These are phyloP conservation scores for Colletotrichum cordylinicola DNA, from an alignment of 2,329 filamentous ascomycete genomes.

Conservation along the genomic window DNA sequence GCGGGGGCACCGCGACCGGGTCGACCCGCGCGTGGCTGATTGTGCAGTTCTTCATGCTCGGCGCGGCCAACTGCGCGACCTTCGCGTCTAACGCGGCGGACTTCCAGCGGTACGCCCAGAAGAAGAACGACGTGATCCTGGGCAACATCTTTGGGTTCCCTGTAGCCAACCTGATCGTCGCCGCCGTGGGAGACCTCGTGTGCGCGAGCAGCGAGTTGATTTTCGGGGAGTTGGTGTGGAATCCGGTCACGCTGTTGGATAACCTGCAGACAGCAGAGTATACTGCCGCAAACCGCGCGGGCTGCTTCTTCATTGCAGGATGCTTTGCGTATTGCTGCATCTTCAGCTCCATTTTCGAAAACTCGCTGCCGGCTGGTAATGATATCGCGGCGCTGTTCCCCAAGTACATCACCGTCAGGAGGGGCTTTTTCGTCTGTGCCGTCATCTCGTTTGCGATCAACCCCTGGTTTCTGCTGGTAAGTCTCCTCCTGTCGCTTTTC, in stretches of 20 bases:
- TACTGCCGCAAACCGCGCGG: conserved; percentile 38
- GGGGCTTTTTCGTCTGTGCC: conserved; percentile 42
- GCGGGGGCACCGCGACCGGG: conserved; percentile 62
- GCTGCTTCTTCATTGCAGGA: conserved; percentile 44
- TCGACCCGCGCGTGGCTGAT: conserved; percentile 40
- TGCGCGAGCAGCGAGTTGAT: conserved; percentile 32
- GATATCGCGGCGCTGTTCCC: conserved; percentile 43
- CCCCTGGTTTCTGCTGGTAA: conserved; percentile 43
- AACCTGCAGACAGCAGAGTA: conserved; percentile 36
- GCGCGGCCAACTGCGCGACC: conserved; percentile 38
- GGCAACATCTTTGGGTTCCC: conserved; percentile 48
- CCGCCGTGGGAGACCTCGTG: conserved; percentile 44
- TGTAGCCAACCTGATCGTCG: conserved; percentile 40
- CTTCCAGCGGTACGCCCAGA: conserved; percentile 46
- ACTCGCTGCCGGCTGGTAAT: conserved; percentile 45
- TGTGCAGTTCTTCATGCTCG: conserved; percentile 40
- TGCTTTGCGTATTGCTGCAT: conserved; percentile 47
- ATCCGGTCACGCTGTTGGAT: conserved; percentile 37
- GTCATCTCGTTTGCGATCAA: conserved; percentile 41
- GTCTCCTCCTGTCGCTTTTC: conserved; percentile 37
- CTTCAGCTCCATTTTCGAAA: conserved; percentile 49
- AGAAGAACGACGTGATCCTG: conserved; percentile 43
- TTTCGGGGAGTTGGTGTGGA: conserved; percentile 28
- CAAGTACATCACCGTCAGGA: conserved; percentile 41
- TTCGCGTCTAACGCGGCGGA: conserved; percentile 47